These are phyloP conservation scores for Plasmopara halstedii DNA, from an alignment of 352 stramenopile genomes.

Conservation along the genomic window DNA sequence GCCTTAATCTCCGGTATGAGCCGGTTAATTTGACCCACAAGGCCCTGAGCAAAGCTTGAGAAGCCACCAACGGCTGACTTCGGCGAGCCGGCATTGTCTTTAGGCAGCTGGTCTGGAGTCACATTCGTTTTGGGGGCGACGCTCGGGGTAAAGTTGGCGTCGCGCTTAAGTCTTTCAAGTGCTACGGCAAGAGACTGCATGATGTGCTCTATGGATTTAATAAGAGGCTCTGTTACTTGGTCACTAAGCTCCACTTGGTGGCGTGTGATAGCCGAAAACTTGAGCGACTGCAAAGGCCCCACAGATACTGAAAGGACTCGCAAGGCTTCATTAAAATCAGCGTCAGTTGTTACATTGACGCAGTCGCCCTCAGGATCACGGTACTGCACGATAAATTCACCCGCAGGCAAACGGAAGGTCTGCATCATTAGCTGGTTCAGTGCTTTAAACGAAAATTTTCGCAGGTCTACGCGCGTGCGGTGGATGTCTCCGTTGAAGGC, in stretches of 20 bases:
- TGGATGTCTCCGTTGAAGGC: conserved; percentile 72
- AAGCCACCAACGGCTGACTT: conserved; percentile 43
- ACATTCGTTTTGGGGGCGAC: background rate
- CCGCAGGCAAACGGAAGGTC: conserved; percentile 44
- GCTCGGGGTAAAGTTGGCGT: conserved; percentile 22
- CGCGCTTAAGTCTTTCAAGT: conserved; percentile 48
- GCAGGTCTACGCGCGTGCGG: conserved; percentile 58
- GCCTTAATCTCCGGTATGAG: conserved; percentile 53
- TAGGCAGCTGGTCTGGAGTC: conserved; percentile 13
- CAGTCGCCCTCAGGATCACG: conserved; percentile 51
- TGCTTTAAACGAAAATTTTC: conserved; percentile 35
- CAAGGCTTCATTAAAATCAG: conserved; percentile 52
- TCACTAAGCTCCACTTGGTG: conserved; percentile 37
- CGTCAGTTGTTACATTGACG: conserved; percentile 57
- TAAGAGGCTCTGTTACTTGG: conserved; percentile 44
- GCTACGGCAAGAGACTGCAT: conserved; percentile 40
- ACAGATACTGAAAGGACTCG: conserved; percentile 36
- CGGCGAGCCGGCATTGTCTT: conserved; percentile 25
- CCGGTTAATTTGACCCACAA: conserved; percentile 58
- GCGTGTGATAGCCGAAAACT: conserved; percentile 48
- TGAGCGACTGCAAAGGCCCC: conserved; percentile 47
- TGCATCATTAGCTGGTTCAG: conserved; percentile 45
- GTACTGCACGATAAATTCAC: conserved; percentile 65
- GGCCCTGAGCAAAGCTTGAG: conserved; percentile 54
- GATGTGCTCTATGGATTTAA: conserved; percentile 50